These are phyloP conservation scores for Kockovaella imperatae DNA, from an alignment of 768 basidiomycete genomes.

Conservation along the genomic window DNA sequence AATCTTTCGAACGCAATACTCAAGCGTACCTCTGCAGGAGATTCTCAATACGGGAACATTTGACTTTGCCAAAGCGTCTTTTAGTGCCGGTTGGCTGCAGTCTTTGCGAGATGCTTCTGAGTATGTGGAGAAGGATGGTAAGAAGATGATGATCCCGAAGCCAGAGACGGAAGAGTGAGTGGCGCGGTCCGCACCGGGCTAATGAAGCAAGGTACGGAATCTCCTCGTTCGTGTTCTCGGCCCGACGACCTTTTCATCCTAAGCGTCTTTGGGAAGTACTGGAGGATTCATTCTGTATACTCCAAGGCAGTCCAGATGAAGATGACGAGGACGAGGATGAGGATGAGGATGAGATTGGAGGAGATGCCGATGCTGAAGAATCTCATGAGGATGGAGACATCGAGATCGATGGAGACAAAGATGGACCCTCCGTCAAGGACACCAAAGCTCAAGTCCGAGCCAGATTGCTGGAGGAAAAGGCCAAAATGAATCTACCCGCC, in stretches of 20 bases:
- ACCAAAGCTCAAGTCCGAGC: conserved; percentile 14
- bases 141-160: conserved; percentile 26
- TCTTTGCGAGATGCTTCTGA: conserved; percentile 32
- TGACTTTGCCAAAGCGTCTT: conserved; percentile 36
- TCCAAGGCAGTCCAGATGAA: conserved; percentile 35
- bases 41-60: conserved; percentile 42
- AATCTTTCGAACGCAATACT: conserved; percentile 19
- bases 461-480: conserved; percentile 22
- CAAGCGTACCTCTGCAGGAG: conserved; percentile 29
- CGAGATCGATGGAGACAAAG: background rate
- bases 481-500: conserved; percentile 34
- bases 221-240: conserved; percentile 39
- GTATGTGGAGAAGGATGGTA: conserved; percentile 16
- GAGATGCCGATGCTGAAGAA: conserved; percentile 10
- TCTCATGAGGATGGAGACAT: conserved; percentile 14
- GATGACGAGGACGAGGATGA: conserved; percentile 14
- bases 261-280: conserved; percentile 41
- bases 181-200: background rate
- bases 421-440: conserved; percentile 6
- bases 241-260: conserved; percentile 44
- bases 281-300: conserved; percentile 36
- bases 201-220: conserved; percentile 26
- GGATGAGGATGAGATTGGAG: conserved; percentile 10
- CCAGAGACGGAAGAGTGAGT: conserved; percentile 41
- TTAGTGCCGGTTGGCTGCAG: conserved; percentile 42